Percentiles rank a stretch among this genome's conserved stretches.
Evolutionary conservation across 1,284 basidiomycete genomes (phyloP).

Genomic region (Cryptococcus floricola): DNA sequence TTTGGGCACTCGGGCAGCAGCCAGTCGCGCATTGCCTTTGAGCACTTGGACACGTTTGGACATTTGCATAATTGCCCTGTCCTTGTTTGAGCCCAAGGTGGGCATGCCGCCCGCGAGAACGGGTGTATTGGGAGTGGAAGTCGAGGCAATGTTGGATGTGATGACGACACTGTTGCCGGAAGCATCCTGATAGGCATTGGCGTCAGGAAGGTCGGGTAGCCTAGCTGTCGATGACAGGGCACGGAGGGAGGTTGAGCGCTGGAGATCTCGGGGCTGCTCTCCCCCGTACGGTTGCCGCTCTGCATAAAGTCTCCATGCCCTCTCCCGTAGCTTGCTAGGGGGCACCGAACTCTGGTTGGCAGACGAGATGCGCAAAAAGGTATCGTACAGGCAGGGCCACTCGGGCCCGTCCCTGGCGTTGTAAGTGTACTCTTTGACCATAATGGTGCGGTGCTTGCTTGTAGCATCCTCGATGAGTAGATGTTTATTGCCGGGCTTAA

Average conservation of each 20-base stretch:
- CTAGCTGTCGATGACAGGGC: constrained; percentile 26
- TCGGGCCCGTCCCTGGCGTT: constrained; percentile 46
- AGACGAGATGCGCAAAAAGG: constrained; percentile 42
- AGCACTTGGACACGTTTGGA: constrained; percentile 49
- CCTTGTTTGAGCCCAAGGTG: constrained; percentile 32
- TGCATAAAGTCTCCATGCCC: constrained; percentile 41
- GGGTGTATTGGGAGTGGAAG: constrained; percentile 56
- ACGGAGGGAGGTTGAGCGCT: constrained; percentile 33
- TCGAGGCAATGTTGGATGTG: constrained; percentile 84
- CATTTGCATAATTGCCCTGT: constrained; percentile 46
- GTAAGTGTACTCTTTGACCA: constrained; percentile 54
- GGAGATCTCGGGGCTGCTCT: constrained; percentile 31
- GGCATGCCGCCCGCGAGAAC: constrained; percentile 24
- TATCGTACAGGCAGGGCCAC: constrained; percentile 55
- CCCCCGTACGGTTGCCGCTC: constrained; percentile 32
- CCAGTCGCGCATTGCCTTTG: constrained; percentile 43
- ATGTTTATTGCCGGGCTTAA: constrained; percentile 71
- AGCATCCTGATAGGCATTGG: constrained; percentile 63
- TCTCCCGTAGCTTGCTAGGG: constrained; percentile 33
- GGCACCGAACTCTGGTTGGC: constrained; percentile 25
- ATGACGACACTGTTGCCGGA: constrained; percentile 93
- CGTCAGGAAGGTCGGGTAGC: constrained; percentile 32
- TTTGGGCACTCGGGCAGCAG: constrained; percentile 13
- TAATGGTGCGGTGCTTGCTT: constrained; percentile 60
- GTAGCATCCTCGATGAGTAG: constrained; percentile 87